phyloP scores from a whole-genome alignment of 495 filamentous ascomycete genomes.

The Cercophora samala region DNA sequence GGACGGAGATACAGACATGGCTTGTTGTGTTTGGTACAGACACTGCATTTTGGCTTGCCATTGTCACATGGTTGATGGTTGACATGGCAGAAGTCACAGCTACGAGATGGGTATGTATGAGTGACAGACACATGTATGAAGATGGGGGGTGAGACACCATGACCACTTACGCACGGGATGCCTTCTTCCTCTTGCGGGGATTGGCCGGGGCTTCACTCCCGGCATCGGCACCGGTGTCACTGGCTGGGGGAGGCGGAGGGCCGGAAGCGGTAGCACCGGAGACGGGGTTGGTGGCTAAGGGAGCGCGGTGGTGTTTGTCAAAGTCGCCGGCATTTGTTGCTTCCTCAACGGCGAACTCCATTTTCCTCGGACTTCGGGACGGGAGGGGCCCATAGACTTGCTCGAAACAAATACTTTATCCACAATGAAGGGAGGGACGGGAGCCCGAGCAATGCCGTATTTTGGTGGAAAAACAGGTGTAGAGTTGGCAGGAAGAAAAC shows the following conservation, averaged over 20 bases:
- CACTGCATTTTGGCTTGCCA: slow-evolving; percentile 36
- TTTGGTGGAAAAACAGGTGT: not conserved
- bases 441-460: not conserved
- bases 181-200: slow-evolving; percentile 40
- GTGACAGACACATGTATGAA: not conserved
- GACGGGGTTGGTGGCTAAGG: slow-evolving; percentile 12
- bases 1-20: slow-evolving; percentile 37
- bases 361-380: not conserved
- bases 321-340: slow-evolving; percentile 10
- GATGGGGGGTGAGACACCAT: not conserved
- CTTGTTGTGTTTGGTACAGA: slow-evolving; percentile 39
- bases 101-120: slow-evolving; percentile 14
- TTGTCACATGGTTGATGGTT: slow-evolving; percentile 43
- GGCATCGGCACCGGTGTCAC: slow-evolving; percentile 29
- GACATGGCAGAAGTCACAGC: slow-evolving; percentile 41
- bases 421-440: not conserved
- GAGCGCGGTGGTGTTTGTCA: slow-evolving; percentile 5
- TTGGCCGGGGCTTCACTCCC: slow-evolving; percentile 33
- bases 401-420: not conserved
- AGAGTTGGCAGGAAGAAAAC: slow-evolving; percentile 11
- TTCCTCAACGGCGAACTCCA: slow-evolving; percentile 6
- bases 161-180: slow-evolving; percentile 36
- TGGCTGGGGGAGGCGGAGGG: slow-evolving; percentile 18
- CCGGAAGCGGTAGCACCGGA: slow-evolving; percentile 6
- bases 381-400: not conserved